These are phyloP conservation scores for Termitomyces sp. DNA, from an alignment of 768 basidiomycete species.

Conservation along the genomic window DNA sequence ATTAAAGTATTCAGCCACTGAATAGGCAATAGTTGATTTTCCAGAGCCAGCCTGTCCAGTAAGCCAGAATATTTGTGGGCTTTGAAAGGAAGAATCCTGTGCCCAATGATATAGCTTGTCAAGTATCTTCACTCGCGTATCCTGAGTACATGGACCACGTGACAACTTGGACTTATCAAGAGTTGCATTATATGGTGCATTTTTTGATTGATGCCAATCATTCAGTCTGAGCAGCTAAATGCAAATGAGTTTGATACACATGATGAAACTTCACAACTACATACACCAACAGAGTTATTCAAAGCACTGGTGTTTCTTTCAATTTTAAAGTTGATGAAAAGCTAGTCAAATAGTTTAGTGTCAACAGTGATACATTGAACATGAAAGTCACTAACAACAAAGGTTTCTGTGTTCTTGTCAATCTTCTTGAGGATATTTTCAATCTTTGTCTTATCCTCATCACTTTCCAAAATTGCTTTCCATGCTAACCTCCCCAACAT, in stretches of 20 bases:
- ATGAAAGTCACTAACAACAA: neutral
- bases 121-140: neutral
- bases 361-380: neutral
- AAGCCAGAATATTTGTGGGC: neutral
- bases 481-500: neutral
- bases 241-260: neutral
- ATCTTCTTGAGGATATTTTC: neutral
- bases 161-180: fast-evolving
- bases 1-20: neutral
- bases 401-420: neutral
- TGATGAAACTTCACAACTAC: neutral
- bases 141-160: neutral
- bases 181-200: neutral
- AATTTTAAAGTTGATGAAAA: neutral
- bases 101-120: neutral
- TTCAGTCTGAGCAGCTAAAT: neutral
- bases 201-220: neutral
- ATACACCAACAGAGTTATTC: neutral
- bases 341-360: neutral
- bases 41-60: neutral
- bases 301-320: neutral
- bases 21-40: neutral
- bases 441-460: neutral
- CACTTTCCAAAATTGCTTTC: neutral
- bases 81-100: neutral